phyloP scores from a whole-genome alignment of 352 stramenopile genomes.

The Pythium dissimile region DNA sequence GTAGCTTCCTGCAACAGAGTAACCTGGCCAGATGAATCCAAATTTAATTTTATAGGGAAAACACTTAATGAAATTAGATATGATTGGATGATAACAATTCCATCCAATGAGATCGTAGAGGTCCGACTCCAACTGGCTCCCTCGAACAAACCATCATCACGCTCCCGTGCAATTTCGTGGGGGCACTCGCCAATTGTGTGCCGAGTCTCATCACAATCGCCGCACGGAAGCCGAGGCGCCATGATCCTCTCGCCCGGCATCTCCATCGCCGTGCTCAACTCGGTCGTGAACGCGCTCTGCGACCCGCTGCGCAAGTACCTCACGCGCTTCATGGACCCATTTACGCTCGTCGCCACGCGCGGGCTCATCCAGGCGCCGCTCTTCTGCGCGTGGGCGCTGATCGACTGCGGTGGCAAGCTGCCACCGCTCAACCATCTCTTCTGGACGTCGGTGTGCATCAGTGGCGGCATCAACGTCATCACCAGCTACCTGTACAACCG shows the following conservation, averaged over 20 bases:
- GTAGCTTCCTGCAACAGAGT: too few relatives aligned
- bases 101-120: constrained; percentile 2
- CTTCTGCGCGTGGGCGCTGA: constrained; percentile 63
- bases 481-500: constrained; percentile 85
- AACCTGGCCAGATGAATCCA: too few relatives aligned
- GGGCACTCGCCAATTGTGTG: neutral
- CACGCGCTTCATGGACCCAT: constrained; percentile 81
- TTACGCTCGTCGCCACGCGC: constrained; percentile 65
- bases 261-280: constrained; percentile 78
- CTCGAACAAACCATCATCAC: constrained; percentile 7
- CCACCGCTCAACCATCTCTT: constrained; percentile 76
- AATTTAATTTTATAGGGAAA: too few relatives aligned
- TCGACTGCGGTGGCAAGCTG: constrained; percentile 45
- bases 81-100: constrained; percentile 14
- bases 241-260: constrained; percentile 69
- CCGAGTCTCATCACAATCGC: neutral
- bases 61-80: neutral
- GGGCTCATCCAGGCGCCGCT: constrained; percentile 69
- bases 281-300: constrained; percentile 71
- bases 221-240: neutral
- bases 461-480: constrained; percentile 70
- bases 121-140: constrained; percentile 21
- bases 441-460: constrained; percentile 76
- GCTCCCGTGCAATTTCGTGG: neutral
- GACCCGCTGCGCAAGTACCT: constrained; percentile 84